A percentile compares a stretch with the other conserved stretches of the same genome.
phyloP scores from a whole-genome alignment of 2,329 filamentous ascomycete genomes.

The Sporothrix euskadiensis region DNA sequence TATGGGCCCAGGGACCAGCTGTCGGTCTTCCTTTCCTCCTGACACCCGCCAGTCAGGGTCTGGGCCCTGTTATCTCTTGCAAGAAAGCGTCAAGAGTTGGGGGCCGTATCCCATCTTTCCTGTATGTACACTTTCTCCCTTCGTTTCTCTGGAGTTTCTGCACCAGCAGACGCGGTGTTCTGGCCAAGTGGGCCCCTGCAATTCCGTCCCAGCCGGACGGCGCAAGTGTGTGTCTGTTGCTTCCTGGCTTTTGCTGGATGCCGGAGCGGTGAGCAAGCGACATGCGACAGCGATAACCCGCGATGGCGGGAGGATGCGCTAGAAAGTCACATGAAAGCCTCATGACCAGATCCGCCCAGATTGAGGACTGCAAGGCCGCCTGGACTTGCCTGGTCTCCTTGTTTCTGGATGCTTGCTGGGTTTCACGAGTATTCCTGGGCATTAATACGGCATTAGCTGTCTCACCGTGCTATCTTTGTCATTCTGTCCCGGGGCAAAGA shows the following conservation, averaged over 20 bases:
- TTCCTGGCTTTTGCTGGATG: not conserved
- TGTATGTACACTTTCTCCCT: not conserved
- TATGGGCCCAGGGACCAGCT: not conserved
- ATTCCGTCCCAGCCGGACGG: constrained; percentile 7
- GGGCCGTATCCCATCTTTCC: not conserved
- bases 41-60: not conserved
- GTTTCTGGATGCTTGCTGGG: not conserved
- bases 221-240: not conserved
- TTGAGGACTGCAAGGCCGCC: not conserved
- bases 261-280: constrained; percentile 4
- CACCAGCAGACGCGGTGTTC: not conserved
- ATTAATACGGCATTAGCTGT: not conserved
- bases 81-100: not conserved
- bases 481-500: not conserved
- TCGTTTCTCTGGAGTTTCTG: not conserved
- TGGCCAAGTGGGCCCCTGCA: not conserved
- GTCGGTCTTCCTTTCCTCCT: constrained; percentile 10
- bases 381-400: not conserved
- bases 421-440: not conserved
- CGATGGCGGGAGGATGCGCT: not conserved
- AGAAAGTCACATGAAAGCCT: not conserved
- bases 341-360: no score
- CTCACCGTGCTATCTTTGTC: not conserved
- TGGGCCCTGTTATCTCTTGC: not conserved
- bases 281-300: not conserved